Conservation (phyloP, 371 early-diverging fungal species). For the Lichtheimia ramosa region DNA sequence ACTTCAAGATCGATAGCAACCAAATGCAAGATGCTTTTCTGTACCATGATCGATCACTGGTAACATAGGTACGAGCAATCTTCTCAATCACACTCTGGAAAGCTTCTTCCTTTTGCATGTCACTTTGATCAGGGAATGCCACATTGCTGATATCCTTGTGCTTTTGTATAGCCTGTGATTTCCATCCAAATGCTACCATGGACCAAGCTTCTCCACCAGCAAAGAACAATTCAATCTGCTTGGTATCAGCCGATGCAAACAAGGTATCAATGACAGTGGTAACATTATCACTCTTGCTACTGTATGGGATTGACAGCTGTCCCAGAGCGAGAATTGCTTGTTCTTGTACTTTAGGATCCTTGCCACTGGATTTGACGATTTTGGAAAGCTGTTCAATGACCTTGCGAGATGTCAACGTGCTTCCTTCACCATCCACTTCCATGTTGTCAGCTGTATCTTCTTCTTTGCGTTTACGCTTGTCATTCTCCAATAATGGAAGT, state of each 20-base stretch:
- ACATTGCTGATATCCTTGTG: conserved; percentile 64
- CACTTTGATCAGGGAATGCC: conserved; percentile 22
- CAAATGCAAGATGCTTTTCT: conserved; percentile 85
- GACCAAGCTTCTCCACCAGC: conserved; percentile 82
- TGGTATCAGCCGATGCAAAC: conserved; percentile 64
- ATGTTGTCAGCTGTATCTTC: background rate
- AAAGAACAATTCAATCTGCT: conserved; percentile 84
- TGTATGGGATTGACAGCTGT: conserved; percentile 59
- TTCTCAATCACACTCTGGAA: conserved; percentile 50
- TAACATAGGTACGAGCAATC: conserved; percentile 51
- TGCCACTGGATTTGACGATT: conserved; percentile 47
- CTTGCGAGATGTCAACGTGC: background rate
- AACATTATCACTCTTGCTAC: conserved; percentile 25
- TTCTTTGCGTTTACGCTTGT: conserved; percentile 23
- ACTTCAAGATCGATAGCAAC: conserved; percentile 82
- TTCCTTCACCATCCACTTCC: conserved; percentile 8
- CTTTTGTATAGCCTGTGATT: conserved; percentile 66
- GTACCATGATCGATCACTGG: conserved; percentile 58
- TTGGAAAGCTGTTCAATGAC: conserved; percentile 50
- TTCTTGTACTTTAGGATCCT: conserved; percentile 80
- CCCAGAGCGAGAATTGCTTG: conserved; percentile 69
- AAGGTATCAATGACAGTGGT: conserved; percentile 55
- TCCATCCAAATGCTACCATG: conserved; percentile 69
- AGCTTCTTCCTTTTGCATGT: conserved; percentile 6
- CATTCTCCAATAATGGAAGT: background rate